Conservation (phyloP, 2,329 filamentous ascomycete genomes). For the Stemphylium beticola region DNA sequence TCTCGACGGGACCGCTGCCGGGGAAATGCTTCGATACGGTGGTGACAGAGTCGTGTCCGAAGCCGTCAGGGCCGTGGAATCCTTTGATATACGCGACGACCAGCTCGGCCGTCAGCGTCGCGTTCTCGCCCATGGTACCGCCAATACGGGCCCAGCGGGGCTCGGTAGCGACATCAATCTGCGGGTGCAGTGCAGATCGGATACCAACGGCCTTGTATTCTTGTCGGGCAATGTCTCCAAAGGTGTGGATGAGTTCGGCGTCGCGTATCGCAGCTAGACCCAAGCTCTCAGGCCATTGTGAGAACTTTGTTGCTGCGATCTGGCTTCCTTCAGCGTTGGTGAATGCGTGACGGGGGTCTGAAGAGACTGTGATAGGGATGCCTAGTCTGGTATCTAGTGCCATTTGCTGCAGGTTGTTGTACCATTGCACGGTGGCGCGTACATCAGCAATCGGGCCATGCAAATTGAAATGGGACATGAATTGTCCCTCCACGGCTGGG, state of each 20-base stretch:
- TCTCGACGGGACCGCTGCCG: conserved; percentile 56
- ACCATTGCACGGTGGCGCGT: conserved; percentile 46
- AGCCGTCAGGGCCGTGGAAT: conserved; percentile 52
- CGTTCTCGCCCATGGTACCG: conserved; percentile 59
- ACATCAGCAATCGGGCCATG: conserved; percentile 54
- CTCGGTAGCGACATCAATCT: conserved; percentile 60
- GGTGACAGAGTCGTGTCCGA: conserved; percentile 55
- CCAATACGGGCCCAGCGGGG: conserved; percentile 58
- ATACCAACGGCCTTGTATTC: conserved; percentile 56
- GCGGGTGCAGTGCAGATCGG: conserved; percentile 57
- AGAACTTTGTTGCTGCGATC: conserved; percentile 54
- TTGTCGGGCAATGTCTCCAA: conserved; percentile 58
- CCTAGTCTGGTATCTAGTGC: conserved; percentile 56
- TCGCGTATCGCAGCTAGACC: conserved; percentile 59
- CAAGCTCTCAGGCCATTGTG: conserved; percentile 60
- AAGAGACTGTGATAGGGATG: conserved; percentile 58
- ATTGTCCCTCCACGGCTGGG: conserved; percentile 43
- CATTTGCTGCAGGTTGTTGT: conserved; percentile 52
- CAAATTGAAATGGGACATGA: conserved; percentile 57
- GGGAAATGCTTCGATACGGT: conserved; percentile 63
- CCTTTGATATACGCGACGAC: conserved; percentile 57
- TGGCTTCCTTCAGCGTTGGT: conserved; percentile 54
- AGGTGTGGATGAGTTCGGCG: conserved; percentile 52
- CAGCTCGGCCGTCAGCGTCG: conserved; percentile 46
- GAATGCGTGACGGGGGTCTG: conserved; percentile 57